phyloP scores from a whole-genome alignment of 352 stramenopile genomes.

The Phytophthora agathidicida region DNA sequence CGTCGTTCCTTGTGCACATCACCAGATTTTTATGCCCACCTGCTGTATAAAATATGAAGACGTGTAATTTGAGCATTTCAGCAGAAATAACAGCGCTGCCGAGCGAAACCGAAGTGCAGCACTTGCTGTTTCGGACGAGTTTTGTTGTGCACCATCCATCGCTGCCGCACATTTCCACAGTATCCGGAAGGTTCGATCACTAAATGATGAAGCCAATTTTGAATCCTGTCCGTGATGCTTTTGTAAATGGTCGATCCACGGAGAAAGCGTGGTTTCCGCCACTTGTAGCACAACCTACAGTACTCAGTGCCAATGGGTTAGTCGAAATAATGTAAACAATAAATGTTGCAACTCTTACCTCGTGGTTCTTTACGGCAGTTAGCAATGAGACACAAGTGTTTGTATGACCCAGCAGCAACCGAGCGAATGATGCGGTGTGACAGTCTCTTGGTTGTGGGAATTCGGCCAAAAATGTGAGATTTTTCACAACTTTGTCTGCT shows the following conservation, averaged over 20 bases:
- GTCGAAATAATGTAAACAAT: not conserved
- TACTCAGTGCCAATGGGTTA: slow-evolving; percentile 3
- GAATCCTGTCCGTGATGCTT: slow-evolving; percentile 40
- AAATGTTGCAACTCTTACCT: slow-evolving; percentile 24
- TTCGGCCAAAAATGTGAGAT: slow-evolving; percentile 25
- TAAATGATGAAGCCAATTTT: slow-evolving; percentile 66
- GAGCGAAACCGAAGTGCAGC: slow-evolving; percentile 48
- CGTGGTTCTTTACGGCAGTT: slow-evolving; percentile 30
- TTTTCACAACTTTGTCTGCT: slow-evolving; percentile 1
- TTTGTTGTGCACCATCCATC: slow-evolving; percentile 31
- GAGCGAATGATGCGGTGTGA: slow-evolving; percentile 53
- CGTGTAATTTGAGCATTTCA: slow-evolving; percentile 73
- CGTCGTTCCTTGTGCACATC: too few species aligned
- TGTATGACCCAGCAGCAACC: slow-evolving; percentile 51
- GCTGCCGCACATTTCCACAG: slow-evolving; percentile 71
- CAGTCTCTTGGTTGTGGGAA: slow-evolving; percentile 49
- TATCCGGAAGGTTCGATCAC: slow-evolving; percentile 69
- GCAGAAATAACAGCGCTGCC: slow-evolving; percentile 61
- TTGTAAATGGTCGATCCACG: slow-evolving; percentile 66
- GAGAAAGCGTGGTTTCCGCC: slow-evolving; percentile 28
- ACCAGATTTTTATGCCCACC: slow-evolving; percentile 18
- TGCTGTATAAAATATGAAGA: slow-evolving; percentile 69
- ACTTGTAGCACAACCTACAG: slow-evolving; percentile 35
- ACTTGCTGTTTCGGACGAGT: slow-evolving; percentile 7
- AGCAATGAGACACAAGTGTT: slow-evolving; percentile 51